Evolutionary conservation across 306 rosid genomes (phyloP), one percentile per base, ranked within the genome.

Genomic region (Prunus campanulata): DNA sequence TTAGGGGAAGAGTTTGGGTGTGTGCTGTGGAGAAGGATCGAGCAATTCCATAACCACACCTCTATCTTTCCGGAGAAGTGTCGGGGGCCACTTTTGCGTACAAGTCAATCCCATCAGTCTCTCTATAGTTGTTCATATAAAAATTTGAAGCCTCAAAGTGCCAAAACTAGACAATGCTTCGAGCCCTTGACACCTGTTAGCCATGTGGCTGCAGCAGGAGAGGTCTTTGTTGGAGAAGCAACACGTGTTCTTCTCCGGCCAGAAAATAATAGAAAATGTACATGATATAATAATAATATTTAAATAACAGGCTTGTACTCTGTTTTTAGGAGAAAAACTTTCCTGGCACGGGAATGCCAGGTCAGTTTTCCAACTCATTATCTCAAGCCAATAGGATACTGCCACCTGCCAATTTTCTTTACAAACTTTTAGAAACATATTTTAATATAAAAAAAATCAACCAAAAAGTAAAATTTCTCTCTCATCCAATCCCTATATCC

Each of bases 171-270:
- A 42, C 55, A 20, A 25, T 5, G 81, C 64, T 57, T 18, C 3
- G 14, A 47, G 1, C 29, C 42, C 32, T 50, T 30, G 96, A 74
- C 96, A 91, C 89, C 84, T 84, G 71, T 75, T 25, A 35, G 72
- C 64, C 90, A 89, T 65, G 89, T 87, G 96, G 71, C 90, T 11
- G 13, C 2, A 3, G 0, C 11, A 14, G 74, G 68, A 72, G 63
- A 22, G 8, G 72, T 78, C 46, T 2, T 65, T 25, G 27, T 56
- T 59, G 19, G 0, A 12, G 76, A 60, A 25, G 14, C 68, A 74
- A 90, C 93, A 84, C 93, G 91, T 85, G 78, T 76, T 46, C 61
- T 69, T 9, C 29, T 24, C 18, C 32, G 6, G 63, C 9, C 3
- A 39, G 16, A 27, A 27, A 69, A 14, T 5, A 13, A 56, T 24